phyloP scores from a whole-genome alignment of 352 stramenopile genomes.

The Phytopythium cucurbitacearum region DNA sequence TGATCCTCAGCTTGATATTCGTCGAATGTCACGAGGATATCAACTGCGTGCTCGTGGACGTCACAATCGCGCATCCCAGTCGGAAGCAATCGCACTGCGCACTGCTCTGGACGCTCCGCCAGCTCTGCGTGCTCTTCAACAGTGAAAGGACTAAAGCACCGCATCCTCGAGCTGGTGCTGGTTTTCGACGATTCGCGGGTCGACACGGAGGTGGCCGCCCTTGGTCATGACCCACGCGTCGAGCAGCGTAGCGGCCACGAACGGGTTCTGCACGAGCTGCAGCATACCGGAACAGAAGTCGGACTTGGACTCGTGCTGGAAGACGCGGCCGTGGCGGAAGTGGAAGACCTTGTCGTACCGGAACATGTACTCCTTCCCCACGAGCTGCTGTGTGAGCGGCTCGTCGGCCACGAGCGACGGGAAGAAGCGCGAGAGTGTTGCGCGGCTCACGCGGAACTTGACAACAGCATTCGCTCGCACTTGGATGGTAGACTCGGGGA shows the following conservation, averaged over 20 bases:
- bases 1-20: conserved; percentile 39
- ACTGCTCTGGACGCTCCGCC: conserved; percentile 24
- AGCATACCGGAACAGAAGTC: conserved; percentile 51
- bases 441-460: conserved; percentile 37
- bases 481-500: conserved; percentile 17
- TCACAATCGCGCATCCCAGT: conserved; percentile 30
- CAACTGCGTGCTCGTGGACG: conserved; percentile 33
- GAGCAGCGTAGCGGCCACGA: conserved; percentile 48
- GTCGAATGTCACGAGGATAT: conserved; percentile 32
- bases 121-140: conserved; percentile 40
- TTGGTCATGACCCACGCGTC: conserved; percentile 54
- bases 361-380: conserved; percentile 54
- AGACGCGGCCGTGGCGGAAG: conserved; percentile 38
- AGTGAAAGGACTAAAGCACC: conserved; percentile 13
- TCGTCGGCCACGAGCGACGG: conserved; percentile 50
- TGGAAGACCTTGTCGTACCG: conserved; percentile 76
- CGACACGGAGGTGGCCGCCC: conserved; percentile 45
- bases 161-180: conserved; percentile 32
- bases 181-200: conserved; percentile 36
- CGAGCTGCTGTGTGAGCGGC: conserved; percentile 39
- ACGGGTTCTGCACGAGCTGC: conserved; percentile 43
- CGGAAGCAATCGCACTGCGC: conserved; percentile 29
- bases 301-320: conserved; percentile 51
- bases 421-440: conserved; percentile 43
- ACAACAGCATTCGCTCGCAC: conserved; percentile 34